Evolutionary conservation across 441 rosid species (phyloP).

Genomic region (Croton laevigatus): DNA sequence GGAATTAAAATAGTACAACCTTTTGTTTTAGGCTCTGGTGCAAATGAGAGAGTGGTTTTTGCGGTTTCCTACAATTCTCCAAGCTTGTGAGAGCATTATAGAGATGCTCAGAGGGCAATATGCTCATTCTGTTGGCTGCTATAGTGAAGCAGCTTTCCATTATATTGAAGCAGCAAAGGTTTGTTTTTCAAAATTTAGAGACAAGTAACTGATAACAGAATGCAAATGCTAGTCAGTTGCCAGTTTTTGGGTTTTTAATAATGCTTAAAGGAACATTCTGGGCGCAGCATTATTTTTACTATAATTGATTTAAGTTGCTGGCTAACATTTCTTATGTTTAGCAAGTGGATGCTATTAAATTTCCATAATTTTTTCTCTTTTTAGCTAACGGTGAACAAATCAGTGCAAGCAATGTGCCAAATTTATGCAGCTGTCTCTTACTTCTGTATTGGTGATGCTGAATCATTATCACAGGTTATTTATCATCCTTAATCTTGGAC

Average conservation of each 20-base stretch:
- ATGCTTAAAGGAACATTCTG: neutral
- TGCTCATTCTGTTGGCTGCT: constrained; percentile 93
- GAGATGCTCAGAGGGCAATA: constrained; percentile 99
- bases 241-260: constrained; percentile 1
- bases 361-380: constrained; percentile 25
- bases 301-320: constrained; percentile 4
- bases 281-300: neutral
- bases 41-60: constrained; percentile 81
- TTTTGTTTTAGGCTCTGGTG: constrained; percentile 60
- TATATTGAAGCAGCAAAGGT: constrained; percentile 89
- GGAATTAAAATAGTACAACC: constrained; percentile 15
- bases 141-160: constrained; percentile 91
- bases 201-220: neutral
- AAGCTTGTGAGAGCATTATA: constrained; percentile 80
- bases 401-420: constrained; percentile 88
- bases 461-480: constrained; percentile 81
- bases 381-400: constrained; percentile 84
- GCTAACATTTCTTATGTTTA: constrained; percentile 11
- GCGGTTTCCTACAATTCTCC: constrained; percentile 93
- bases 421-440: constrained; percentile 90
- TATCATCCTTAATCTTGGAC: constrained; percentile 23
- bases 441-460: constrained; percentile 91
- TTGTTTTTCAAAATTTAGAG: constrained; percentile 12
- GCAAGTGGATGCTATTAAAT: constrained; percentile 3
- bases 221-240: neutral